Percentiles rank a stretch among this genome's conserved stretches.
These are phyloP conservation scores for Medicago lupulina DNA, from an alignment of 306 rosid genomes.

Conservation along the genomic window DNA sequence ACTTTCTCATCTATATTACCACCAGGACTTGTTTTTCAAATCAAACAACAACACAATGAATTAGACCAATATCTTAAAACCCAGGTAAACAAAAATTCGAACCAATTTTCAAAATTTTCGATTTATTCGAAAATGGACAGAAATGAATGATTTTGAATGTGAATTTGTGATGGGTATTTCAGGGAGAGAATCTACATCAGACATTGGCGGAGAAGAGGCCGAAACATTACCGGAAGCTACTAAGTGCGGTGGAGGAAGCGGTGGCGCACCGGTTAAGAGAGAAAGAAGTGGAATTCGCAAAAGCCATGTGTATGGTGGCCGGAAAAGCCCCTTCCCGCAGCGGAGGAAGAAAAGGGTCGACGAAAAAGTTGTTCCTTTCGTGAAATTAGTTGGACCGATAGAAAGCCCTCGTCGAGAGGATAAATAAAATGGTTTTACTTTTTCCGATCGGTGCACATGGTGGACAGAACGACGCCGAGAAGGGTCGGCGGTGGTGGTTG, in stretches of 20 bases:
- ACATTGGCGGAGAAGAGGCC: constrained; percentile 78
- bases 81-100: constrained; percentile 56
- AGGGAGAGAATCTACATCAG: constrained; percentile 81
- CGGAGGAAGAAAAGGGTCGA: too few relatives aligned
- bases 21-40: constrained; percentile 63
- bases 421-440: too few relatives aligned
- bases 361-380: too few relatives aligned
- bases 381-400: too few relatives aligned
- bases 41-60: constrained; percentile 74
- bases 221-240: constrained; percentile 64
- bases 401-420: too few relatives aligned
- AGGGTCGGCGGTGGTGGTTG: too few relatives aligned
- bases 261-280: constrained; percentile 61
- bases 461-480: too few relatives aligned
- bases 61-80: constrained; percentile 72
- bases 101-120: too few relatives aligned
- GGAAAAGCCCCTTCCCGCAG: too few relatives aligned
- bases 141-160: not conserved
- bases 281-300: constrained; percentile 72
- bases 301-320: too few relatives aligned
- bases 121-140: too few relatives aligned
- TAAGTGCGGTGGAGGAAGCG: constrained; percentile 71
- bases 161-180: not conserved
- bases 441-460: too few relatives aligned
- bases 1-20: constrained; percentile 55